These are phyloP conservation scores for Orbilia brochopaga DNA, from an alignment of 2,329 filamentous ascomycete species.

Conservation along the genomic window DNA sequence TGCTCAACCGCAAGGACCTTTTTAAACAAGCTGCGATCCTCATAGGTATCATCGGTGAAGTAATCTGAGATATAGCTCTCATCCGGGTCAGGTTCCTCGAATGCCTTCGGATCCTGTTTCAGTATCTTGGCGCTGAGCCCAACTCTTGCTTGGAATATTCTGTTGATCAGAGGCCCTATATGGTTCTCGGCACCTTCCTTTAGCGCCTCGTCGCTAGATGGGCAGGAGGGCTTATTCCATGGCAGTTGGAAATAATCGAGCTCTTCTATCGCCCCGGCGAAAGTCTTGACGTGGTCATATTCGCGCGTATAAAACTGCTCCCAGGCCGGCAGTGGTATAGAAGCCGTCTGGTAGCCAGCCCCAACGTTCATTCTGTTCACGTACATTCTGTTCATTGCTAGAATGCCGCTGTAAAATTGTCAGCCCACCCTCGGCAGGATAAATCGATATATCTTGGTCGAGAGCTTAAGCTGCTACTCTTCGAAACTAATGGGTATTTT, in stretches of 20 bases:
- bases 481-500: no score
- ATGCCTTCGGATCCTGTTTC: not conserved
- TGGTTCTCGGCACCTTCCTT: constrained; percentile 15
- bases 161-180: constrained; percentile 19
- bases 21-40: not conserved
- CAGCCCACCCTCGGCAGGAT: no score
- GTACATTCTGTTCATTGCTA: no score
- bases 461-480: no score
- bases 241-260: constrained; percentile 33
- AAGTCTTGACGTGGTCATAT: not conserved
- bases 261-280: constrained; percentile 23
- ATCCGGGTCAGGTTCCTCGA: not conserved
- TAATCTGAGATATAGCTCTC: not conserved
- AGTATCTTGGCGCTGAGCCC: not conserved
- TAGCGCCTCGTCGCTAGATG: constrained; percentile 8
- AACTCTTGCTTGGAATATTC: not conserved
- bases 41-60: not conserved
- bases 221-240: constrained; percentile 6
- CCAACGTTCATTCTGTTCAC: no score
- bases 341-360: not conserved
- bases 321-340: constrained; percentile 2
- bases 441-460: no score
- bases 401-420: no score
- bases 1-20: constrained; percentile 7
- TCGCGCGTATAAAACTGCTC: constrained; percentile 12